phyloP scores from a whole-genome alignment of 805 yeast species.

The Lipomyces kockii region DNA sequence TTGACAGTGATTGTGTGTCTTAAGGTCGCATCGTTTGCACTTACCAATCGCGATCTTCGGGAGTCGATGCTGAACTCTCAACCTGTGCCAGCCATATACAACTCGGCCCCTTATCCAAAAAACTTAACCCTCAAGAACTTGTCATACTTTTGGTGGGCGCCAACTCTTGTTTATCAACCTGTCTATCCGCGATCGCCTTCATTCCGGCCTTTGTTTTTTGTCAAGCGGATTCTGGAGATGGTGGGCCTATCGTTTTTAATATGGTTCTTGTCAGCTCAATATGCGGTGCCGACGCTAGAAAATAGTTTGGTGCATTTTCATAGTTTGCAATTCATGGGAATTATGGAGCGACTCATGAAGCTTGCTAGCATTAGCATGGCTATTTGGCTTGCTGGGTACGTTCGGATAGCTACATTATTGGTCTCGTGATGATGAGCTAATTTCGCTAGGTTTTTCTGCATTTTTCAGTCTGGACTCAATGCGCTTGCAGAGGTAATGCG shows the following conservation, averaged over 20 bases:
- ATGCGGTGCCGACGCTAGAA: constrained; percentile 53
- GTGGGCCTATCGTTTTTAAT: constrained; percentile 43
- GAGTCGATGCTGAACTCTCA: constrained; percentile 36
- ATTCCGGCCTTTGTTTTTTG: constrained; percentile 44
- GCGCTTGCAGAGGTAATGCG: constrained; percentile 52
- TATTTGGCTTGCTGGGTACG: constrained; percentile 50
- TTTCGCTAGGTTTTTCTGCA: constrained; percentile 43
- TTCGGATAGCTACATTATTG: not conserved
- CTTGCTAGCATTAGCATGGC: constrained; percentile 50
- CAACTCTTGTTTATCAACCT: constrained; percentile 56
- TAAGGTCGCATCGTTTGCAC: constrained; percentile 51
- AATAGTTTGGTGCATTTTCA: constrained; percentile 44
- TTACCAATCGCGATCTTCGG: constrained; percentile 53
- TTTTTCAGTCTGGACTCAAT: constrained; percentile 52
- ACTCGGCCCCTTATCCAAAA: constrained; percentile 47
- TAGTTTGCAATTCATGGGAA: constrained; percentile 38
- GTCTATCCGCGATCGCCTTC: constrained; percentile 49
- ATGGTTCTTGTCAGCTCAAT: constrained; percentile 49
- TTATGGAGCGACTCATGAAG: constrained; percentile 48
- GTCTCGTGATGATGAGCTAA: not conserved
- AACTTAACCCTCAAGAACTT: constrained; percentile 48
- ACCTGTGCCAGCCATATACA: constrained; percentile 46
- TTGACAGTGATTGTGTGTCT: constrained; percentile 46
- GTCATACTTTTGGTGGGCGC: constrained; percentile 52
- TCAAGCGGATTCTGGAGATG: constrained; percentile 48